These are phyloP conservation scores for Ogataea ramenticola DNA, from an alignment of 805 yeast species.

Conservation along the genomic window DNA sequence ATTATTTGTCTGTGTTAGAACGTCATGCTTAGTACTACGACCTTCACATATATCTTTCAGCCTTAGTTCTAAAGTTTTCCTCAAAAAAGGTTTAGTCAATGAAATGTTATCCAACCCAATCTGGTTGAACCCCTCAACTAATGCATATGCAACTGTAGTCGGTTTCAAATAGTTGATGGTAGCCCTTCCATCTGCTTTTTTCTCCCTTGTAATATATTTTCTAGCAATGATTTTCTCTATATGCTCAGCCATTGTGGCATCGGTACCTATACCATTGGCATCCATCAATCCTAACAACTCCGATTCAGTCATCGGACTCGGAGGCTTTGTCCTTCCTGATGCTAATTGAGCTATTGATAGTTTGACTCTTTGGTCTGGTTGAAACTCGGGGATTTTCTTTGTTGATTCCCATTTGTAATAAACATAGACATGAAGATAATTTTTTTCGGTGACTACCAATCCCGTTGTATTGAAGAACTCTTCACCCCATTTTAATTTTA, in stretches of 20 bases:
- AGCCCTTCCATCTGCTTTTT: slow-evolving; percentile 28
- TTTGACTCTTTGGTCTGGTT: slow-evolving; percentile 47
- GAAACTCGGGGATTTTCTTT: slow-evolving; percentile 57
- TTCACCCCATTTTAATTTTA: slow-evolving; percentile 66
- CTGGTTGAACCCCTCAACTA: slow-evolving; percentile 81
- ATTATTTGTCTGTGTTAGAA: slow-evolving; percentile 44
- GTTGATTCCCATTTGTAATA: slow-evolving; percentile 75
- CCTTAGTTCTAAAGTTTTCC: slow-evolving; percentile 67
- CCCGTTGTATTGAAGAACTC: slow-evolving; percentile 75
- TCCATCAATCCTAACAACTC: slow-evolving; percentile 93
- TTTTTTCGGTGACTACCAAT: slow-evolving; percentile 59
- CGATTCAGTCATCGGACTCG: slow-evolving; percentile 80
- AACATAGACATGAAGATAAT: slow-evolving; percentile 73
- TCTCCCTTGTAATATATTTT: slow-evolving; percentile 50
- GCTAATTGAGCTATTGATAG: slow-evolving; percentile 51
- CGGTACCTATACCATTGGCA: slow-evolving; percentile 96
- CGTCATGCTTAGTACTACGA: slow-evolving; percentile 39
- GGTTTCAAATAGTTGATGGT: slow-evolving; percentile 54
- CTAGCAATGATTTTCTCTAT: slow-evolving; percentile 71
- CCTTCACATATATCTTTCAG: slow-evolving; percentile 69
- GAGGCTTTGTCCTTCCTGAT: slow-evolving; percentile 76
- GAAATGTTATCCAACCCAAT: slow-evolving; percentile 66
- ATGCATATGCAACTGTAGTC: slow-evolving; percentile 73
- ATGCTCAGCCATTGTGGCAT: slow-evolving; percentile 98
- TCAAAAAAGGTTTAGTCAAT: slow-evolving; percentile 80